A percentile compares a stretch with the other conserved stretches of the same genome.
Conservation (phyloP, 306 rosid genomes). For the Oemleria cerasiformis region DNA sequence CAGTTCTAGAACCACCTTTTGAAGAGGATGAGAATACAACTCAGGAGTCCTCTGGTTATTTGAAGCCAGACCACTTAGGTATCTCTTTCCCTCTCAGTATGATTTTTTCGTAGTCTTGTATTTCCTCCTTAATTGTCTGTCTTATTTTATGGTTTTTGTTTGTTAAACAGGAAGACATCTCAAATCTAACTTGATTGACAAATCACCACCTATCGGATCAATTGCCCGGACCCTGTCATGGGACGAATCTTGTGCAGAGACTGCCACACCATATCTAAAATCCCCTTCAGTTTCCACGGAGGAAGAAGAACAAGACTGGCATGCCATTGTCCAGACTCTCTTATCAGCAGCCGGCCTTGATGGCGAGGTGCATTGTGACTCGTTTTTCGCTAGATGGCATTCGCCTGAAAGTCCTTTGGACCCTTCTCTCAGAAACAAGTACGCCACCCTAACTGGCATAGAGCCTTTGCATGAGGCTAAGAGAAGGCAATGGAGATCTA, state of each 20-base stretch:
- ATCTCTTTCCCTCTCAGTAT: constrained; percentile 20
- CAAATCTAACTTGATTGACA: constrained; percentile 85
- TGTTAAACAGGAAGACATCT: constrained; percentile 42
- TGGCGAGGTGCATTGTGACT: constrained; percentile 35
- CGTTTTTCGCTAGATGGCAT: constrained; percentile 52
- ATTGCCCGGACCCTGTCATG: constrained; percentile 76
- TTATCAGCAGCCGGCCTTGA: constrained; percentile 64
- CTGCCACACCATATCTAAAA: constrained; percentile 46
- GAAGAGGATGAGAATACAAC: constrained; percentile 56
- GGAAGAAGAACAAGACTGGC: constrained; percentile 70
- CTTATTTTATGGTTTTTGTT: constrained; percentile 15
- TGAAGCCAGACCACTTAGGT: constrained; percentile 48
- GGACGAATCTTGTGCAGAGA: constrained; percentile 62
- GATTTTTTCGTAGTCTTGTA: not conserved
- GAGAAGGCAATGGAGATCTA: constrained; percentile 68
- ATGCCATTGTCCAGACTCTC: constrained; percentile 52
- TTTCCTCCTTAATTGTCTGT: constrained; percentile 5
- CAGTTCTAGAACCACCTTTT: constrained; percentile 72
- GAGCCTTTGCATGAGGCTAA: constrained; percentile 64
- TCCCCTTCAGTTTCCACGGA: constrained; percentile 46
- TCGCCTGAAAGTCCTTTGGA: constrained; percentile 75
- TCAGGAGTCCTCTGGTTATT: constrained; percentile 35
- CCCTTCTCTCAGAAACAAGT: constrained; percentile 77
- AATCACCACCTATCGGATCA: constrained; percentile 94
- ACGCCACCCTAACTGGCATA: constrained; percentile 39